Evolutionary conservation across 2,329 filamentous ascomycete species (phyloP), one percentile per base, ranked within the genome.

Genomic region (Ustulina deusta): DNA sequence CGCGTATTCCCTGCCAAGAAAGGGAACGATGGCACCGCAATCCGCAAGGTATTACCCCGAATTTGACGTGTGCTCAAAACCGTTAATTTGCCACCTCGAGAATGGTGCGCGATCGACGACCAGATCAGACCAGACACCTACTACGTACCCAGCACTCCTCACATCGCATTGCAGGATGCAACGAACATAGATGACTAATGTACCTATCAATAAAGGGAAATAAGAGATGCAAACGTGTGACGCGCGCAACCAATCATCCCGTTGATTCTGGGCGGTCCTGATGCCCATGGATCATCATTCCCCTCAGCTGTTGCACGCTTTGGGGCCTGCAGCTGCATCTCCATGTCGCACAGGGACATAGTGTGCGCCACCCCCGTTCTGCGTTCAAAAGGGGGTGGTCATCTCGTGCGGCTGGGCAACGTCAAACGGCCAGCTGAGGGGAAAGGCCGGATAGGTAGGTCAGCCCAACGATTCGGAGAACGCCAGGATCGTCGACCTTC

Each of bases 361-460:
- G n/a, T n/a, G 6, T 29, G 48, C 56, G 44, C 63, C 60, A 64
- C 56, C 60, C 64, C 29, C n/a, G 42, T 56, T 32, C 49, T 40
- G 63, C 49, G 60, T 29, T 32, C 48, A 20, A 36, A 64, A 62
- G 46, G 64, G 52, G 67, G 57, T 44, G 56, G 52, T 42, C 25
- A 64, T 67, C 27, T 58, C 64, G 36, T 68, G 68, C 64, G 65
- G 68, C 68, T 68, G 63, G 67, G 56, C 55, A 22, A 52, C 29
- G 60, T 62, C 22, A 38, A 60, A 56, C 36, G 42, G 54, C 22
- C 27, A 58, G 61, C 64, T 61, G 63, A 66, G 63, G 61, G 64
- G 63, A 56, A 57, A 42, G 46, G 32, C 38, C 54, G 57, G 55
- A 46, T 29, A 49, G 25, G 40, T 29, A 49, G 25, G 49, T 42